phyloP scores from a whole-genome alignment of 352 stramenopile genomes.

The Blastocystis sp. region DNA sequence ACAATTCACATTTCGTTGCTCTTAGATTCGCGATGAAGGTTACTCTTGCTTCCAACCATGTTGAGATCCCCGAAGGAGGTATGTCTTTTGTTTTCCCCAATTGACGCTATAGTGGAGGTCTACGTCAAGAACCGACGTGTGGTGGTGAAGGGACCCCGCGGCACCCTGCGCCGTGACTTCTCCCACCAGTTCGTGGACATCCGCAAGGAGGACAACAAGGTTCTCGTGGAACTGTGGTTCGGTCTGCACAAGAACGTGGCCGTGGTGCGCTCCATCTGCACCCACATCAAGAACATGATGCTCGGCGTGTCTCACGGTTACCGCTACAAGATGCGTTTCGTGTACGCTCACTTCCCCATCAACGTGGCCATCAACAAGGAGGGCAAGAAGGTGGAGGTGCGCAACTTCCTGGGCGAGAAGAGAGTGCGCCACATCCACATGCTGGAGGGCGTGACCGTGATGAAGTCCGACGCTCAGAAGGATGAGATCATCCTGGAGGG shows the following conservation, averaged over 20 bases:
- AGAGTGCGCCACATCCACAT: conserved; percentile 89
- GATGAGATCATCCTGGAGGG: conserved; percentile 42
- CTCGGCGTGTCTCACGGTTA: conserved; percentile 93
- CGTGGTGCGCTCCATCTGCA: conserved; percentile 93
- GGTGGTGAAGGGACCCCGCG: conserved; percentile 89
- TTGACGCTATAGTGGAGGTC: conserved; percentile 79
- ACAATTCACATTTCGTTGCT: conserved; percentile 7
- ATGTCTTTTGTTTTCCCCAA: conserved; percentile 9
- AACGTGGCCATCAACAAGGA: conserved; percentile 89
- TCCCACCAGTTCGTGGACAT: conserved; percentile 94
- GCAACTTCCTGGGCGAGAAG: conserved; percentile 99
- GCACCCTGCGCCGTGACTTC: conserved; percentile 89
- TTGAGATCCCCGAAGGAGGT: conserved; percentile 72
- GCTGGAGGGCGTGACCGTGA: conserved; percentile 72
- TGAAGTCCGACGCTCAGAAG: conserved; percentile 46
- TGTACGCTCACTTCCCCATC: conserved; percentile 99
- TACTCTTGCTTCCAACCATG: conserved; percentile 79
- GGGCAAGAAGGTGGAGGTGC: conserved; percentile 89
- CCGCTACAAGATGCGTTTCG: conserved; percentile 99
- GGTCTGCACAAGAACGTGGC: conserved; percentile 95
- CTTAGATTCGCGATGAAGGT: conserved; percentile 30
- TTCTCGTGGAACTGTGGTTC: conserved; percentile 97
- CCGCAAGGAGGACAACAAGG: conserved; percentile 78
- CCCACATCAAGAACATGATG: conserved; percentile 99
- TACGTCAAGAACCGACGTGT: conserved; percentile 88